Evolutionary conservation across 192 early-diverging fungal species (phyloP).

Genomic region (Dissophora globulifera): DNA sequence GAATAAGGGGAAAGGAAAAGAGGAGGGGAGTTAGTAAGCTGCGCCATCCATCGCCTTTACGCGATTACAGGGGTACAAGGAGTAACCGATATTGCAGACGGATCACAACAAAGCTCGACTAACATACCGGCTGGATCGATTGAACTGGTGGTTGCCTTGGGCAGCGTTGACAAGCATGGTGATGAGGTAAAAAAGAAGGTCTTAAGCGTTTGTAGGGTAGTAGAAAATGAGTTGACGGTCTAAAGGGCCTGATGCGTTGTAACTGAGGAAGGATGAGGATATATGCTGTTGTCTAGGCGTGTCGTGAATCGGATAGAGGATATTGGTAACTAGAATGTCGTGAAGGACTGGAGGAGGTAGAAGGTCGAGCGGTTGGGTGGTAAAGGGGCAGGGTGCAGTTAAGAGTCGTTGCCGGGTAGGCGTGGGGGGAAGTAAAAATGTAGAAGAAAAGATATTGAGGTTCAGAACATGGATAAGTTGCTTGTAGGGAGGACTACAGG

Average conservation of each 20-base stretch:
- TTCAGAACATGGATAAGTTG: not conserved
- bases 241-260: no score
- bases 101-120: not conserved
- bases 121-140: conserved; percentile 36
- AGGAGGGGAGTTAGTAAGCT: conserved; percentile 1
- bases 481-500: conserved; percentile 22
- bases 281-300: no score
- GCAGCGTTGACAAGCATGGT: conserved; percentile 44
- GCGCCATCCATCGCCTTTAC: conserved; percentile 5
- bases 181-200: no score
- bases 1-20: not conserved
- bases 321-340: no score
- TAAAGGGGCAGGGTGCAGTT: not conserved
- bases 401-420: conserved; percentile 35
- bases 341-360: no score
- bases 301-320: no score
- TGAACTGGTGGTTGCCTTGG: conserved; percentile 18
- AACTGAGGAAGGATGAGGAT: not conserved
- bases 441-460: not conserved
- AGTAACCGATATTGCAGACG: not conserved
- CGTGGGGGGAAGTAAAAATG: conserved; percentile 33
- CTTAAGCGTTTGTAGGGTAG: no score
- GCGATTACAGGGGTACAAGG: conserved; percentile 3
- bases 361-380: not conserved
- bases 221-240: not conserved